Percentiles rank a stretch among this genome's conserved stretches.
Evolutionary conservation across 75 land plant genomes (phyloP).

Genomic region (Isoetes taiwanensis): DNA sequence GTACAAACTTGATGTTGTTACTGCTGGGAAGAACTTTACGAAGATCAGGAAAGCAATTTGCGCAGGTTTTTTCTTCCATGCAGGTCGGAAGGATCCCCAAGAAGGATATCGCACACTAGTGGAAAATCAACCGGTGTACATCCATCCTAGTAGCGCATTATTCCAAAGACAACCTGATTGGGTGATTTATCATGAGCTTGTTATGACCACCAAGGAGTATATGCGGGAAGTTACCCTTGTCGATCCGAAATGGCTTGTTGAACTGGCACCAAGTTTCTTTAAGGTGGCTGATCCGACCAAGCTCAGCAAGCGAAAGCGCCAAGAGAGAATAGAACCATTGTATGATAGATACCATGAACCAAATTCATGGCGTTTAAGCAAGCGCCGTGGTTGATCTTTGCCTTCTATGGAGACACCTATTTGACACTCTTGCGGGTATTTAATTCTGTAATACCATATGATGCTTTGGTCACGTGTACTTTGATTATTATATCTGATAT

Average conservation of each 20-base stretch:
- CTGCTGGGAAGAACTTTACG: conserved; percentile 69
- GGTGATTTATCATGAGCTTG: conserved; percentile 83
- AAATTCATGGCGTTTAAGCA: conserved; percentile 82
- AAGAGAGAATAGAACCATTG: conserved; percentile 76
- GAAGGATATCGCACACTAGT: conserved; percentile 76
- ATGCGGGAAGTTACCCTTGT: conserved; percentile 76
- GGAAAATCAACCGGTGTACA: conserved; percentile 76
- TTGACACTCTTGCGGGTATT: no score
- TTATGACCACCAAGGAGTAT: conserved; percentile 83
- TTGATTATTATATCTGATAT: no score
- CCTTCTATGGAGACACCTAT: no score
- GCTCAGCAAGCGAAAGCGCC: conserved; percentile 76
- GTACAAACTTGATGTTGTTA: conserved; percentile 70
- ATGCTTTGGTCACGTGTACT: no score
- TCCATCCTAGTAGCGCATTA: conserved; percentile 77
- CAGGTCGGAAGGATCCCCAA: conserved; percentile 77
- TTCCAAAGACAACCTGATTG: conserved; percentile 84
- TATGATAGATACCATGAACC: conserved; percentile 86
- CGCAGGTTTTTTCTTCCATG: conserved; percentile 84
- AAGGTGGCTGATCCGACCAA: conserved; percentile 74
- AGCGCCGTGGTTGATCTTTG: conserved; percentile 49
- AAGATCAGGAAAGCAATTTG: conserved; percentile 70
- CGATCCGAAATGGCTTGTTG: conserved; percentile 85
- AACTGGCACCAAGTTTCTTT: conserved; percentile 73
- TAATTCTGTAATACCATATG: no score